Percentiles rank a stretch among this genome's conserved stretches.
Evolutionary conservation across 345 rosid genomes (phyloP).

Genomic region (Camelina laxa): DNA sequence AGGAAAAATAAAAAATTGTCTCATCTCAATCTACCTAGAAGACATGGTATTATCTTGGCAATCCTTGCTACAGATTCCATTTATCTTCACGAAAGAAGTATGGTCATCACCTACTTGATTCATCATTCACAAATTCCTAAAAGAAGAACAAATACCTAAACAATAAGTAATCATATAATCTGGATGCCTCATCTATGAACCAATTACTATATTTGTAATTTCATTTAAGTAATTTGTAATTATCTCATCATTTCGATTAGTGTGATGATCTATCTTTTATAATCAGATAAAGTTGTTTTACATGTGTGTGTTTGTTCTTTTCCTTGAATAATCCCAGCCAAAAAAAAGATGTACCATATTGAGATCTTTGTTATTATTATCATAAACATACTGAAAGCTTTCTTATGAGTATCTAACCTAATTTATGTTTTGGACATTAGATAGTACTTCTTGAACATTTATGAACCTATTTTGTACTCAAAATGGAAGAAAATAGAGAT

Average conservation of each 20-base stretch:
- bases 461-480: neutral
- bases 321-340: neutral
- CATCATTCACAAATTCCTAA: too few relatives aligned
- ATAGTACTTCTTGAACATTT: neutral
- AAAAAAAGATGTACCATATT: neutral
- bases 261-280: slow-evolving; percentile 5
- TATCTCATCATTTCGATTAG: slow-evolving; percentile 30
- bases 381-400: neutral
- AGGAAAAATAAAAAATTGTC: too few relatives aligned
- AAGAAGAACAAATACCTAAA: too few relatives aligned
- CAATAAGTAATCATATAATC: too few relatives aligned
- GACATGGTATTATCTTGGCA: too few relatives aligned
- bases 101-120: too few relatives aligned
- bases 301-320: neutral
- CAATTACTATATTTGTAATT: slow-evolving; percentile 36
- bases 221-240: neutral
- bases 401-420: neutral
- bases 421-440: neutral
- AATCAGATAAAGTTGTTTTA: neutral
- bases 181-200: slow-evolving; percentile 26
- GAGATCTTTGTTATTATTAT: neutral
- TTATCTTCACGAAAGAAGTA: too few relatives aligned
- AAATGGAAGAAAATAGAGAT: neutral
- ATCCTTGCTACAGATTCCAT: too few relatives aligned
- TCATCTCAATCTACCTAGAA: too few relatives aligned